These are phyloP conservation scores for Falciphora oryzae DNA, from an alignment of 2,329 filamentous ascomycete genomes.

Conservation along the genomic window DNA sequence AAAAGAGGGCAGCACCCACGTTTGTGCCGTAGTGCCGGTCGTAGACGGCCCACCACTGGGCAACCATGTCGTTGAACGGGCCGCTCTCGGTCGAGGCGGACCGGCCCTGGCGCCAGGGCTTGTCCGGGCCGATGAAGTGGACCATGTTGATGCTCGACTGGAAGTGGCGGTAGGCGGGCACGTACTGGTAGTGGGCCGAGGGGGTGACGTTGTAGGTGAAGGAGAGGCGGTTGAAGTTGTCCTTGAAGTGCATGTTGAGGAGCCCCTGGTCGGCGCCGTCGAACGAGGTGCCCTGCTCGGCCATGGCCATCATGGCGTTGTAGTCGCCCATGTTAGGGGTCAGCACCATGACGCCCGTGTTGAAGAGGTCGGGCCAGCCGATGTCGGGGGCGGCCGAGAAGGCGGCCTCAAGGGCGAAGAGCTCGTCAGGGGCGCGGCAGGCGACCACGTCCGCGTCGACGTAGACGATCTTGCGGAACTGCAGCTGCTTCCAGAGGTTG, in stretches of 20 bases:
- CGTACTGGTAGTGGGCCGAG: slow-evolving; percentile 93
- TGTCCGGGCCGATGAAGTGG: slow-evolving; percentile 88
- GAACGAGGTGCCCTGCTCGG: slow-evolving; percentile 83
- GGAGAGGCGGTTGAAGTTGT: slow-evolving; percentile 78
- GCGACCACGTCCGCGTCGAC: slow-evolving; percentile 93
- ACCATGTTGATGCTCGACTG: slow-evolving; percentile 83
- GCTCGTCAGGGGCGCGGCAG: slow-evolving; percentile 83
- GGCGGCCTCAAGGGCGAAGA: slow-evolving; percentile 61
- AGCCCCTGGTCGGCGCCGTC: slow-evolving; percentile 96
- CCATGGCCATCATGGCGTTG: slow-evolving; percentile 76
- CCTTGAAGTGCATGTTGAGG: slow-evolving; percentile 87
- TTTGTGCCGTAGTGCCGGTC: slow-evolving; percentile 70
- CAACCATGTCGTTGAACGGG: slow-evolving; percentile 77
- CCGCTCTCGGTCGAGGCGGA: slow-evolving; percentile 46
- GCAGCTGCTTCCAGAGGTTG: slow-evolving; percentile 82
- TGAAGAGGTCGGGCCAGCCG: slow-evolving; percentile 97
- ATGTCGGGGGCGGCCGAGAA: slow-evolving; percentile 83
- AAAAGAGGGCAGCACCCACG: slow-evolving; percentile 31
- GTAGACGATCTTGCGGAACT: slow-evolving; percentile 91
- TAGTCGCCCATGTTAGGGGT: slow-evolving; percentile 83
- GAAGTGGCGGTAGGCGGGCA: slow-evolving; percentile 91
- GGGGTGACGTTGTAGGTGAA: slow-evolving; percentile 98
- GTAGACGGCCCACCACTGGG: slow-evolving; percentile 91
- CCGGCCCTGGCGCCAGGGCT: slow-evolving; percentile 75
- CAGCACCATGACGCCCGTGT: slow-evolving; percentile 93